Evolutionary conservation across 2,329 filamentous ascomycete genomes (phyloP).

Genomic region (Cadophora sp.): DNA sequence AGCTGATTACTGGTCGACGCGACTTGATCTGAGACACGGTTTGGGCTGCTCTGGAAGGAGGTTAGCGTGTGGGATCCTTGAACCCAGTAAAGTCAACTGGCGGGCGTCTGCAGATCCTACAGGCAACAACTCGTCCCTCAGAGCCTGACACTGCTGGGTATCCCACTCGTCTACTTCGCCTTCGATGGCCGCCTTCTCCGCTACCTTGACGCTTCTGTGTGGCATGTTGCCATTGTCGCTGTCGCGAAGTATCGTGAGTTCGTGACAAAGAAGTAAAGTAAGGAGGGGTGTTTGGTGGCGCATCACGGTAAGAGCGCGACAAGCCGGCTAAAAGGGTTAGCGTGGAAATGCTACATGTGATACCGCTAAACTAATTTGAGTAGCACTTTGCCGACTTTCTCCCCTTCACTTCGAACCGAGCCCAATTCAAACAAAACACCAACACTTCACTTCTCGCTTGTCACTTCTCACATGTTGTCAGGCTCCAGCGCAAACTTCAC

Average conservation of each 20-base stretch:
- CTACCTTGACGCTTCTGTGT: slow-evolving; percentile 15
- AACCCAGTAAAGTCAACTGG: background rate
- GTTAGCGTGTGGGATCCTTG: slow-evolving; percentile 22
- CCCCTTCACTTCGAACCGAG: no score
- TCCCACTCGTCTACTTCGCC: slow-evolving; percentile 27
- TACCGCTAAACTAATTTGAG: background rate
- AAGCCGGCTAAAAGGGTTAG: background rate
- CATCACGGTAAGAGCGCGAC: background rate
- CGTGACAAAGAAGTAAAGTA: slow-evolving; percentile 16
- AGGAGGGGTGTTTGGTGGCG: slow-evolving; percentile 9
- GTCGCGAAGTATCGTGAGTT: background rate
- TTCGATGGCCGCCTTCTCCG: slow-evolving; percentile 29
- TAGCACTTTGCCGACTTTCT: background rate
- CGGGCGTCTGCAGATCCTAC: slow-evolving; percentile 26
- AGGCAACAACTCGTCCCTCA: slow-evolving; percentile 28
- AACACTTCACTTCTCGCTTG: background rate
- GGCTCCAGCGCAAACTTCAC: background rate
- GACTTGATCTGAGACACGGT: slow-evolving; percentile 14
- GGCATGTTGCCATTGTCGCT: slow-evolving; percentile 10
- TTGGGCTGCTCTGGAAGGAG: slow-evolving; percentile 18
- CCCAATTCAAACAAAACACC: no score
- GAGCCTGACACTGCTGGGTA: slow-evolving; percentile 25
- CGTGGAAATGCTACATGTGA: background rate
- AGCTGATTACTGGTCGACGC: slow-evolving; percentile 18
- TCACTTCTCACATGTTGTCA: background rate